These are phyloP conservation scores for Ploettnerulaceae sp. DNA, from an alignment of 2,329 filamentous ascomycete genomes.

Conservation along the genomic window DNA sequence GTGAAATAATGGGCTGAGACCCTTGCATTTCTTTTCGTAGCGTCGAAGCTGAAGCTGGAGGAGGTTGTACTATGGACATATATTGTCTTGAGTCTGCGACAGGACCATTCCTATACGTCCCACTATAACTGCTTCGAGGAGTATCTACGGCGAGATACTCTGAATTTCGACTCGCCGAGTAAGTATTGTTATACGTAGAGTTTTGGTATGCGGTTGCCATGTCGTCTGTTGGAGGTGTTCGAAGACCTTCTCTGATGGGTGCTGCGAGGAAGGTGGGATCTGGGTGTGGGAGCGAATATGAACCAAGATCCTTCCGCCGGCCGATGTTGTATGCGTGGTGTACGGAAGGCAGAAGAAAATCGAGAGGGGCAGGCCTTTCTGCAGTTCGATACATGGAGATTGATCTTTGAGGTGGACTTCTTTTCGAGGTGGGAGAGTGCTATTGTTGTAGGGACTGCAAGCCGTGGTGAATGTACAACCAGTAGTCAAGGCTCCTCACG, in stretches of 20 bases:
- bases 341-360: conserved; percentile 26
- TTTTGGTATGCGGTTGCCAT: conserved; percentile 49
- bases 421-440: neutral
- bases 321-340: conserved; percentile 21
- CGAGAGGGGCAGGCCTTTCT: conserved; percentile 29
- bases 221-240: conserved; percentile 47
- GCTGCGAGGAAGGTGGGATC: conserved; percentile 25
- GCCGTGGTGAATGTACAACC: conserved; percentile 1
- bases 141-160: conserved; percentile 21
- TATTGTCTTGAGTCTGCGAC: conserved; percentile 17
- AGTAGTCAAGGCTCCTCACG: neutral
- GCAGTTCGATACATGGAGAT: conserved; percentile 33
- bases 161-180: conserved; percentile 40
- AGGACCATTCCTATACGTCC: conserved; percentile 10
- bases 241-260: conserved; percentile 38
- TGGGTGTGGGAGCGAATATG: conserved; percentile 16
- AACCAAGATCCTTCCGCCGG: conserved; percentile 22
- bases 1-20: conserved; percentile 11
- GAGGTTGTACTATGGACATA: conserved; percentile 17
- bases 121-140: conserved; percentile 14
- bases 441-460: conserved; percentile 1
- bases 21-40: conserved; percentile 29
- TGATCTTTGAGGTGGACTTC: conserved; percentile 11
- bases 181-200: conserved; percentile 40
- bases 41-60: conserved; percentile 15